A percentile compares a stretch with the other conserved stretches of the same genome.
Evolutionary conservation across 371 early-diverging fungal genomes (phyloP).

Genomic region (Choanephora cucurbitarum): DNA sequence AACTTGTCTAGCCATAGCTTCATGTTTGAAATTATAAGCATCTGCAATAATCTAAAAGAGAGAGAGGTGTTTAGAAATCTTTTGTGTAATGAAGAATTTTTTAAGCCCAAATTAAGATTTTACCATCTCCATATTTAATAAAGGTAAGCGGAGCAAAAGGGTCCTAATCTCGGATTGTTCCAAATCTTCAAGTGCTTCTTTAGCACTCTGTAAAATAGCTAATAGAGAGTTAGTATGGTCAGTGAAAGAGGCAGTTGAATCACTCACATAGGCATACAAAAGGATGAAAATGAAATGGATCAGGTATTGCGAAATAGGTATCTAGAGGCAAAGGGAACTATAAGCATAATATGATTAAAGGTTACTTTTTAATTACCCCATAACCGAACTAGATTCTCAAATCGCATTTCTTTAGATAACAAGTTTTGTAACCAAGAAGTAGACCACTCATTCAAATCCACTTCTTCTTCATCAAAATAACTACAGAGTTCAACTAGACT

Average conservation of each 20-base stretch:
- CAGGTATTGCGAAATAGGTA: slow-evolving; percentile 73
- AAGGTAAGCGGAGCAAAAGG: slow-evolving; percentile 77
- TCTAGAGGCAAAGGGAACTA: slow-evolving; percentile 40
- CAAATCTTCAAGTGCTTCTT: slow-evolving; percentile 85
- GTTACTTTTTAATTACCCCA: slow-evolving; percentile 63
- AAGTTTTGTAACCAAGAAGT: slow-evolving; percentile 86
- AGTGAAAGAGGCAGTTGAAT: background rate
- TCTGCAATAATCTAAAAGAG: slow-evolving; percentile 28
- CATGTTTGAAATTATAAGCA: slow-evolving; percentile 33
- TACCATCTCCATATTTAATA: slow-evolving; percentile 74
- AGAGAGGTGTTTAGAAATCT: too few relatives aligned
- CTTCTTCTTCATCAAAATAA: slow-evolving; percentile 96
- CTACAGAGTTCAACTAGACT: slow-evolving; percentile 77
- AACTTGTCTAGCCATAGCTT: slow-evolving; percentile 36
- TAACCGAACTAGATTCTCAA: slow-evolving; percentile 74
- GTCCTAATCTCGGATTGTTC: slow-evolving; percentile 91
- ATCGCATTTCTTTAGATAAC: slow-evolving; percentile 79
- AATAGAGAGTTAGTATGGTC: too few relatives aligned
- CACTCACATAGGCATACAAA: slow-evolving; percentile 72
- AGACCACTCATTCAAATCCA: slow-evolving; percentile 88
- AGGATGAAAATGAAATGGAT: slow-evolving; percentile 76
- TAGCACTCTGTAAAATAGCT: slow-evolving; percentile 67
- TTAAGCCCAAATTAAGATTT: too few relatives aligned
- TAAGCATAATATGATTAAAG: background rate
- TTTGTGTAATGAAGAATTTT: too few relatives aligned